These are phyloP conservation scores for Stephania cephalantha DNA, from an alignment of 164 flowering plant genomes.

Conservation along the genomic window DNA sequence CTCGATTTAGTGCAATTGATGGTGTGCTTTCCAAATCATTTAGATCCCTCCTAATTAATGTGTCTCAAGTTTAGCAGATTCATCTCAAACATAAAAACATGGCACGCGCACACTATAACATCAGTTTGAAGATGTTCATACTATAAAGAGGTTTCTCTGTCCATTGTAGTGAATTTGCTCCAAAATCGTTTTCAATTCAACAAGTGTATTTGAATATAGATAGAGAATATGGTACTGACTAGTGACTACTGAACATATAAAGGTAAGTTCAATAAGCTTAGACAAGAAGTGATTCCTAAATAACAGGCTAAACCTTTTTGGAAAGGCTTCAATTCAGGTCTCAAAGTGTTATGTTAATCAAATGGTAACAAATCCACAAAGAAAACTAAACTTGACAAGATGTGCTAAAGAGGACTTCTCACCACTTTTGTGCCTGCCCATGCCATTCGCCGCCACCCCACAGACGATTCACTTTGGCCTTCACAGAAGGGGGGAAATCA, in stretches of 20 bases:
- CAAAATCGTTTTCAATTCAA: not conserved
- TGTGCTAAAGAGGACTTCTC: conserved; percentile 8
- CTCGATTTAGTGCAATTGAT: too few relatives aligned
- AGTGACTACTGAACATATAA: not conserved
- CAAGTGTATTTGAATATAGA: not conserved
- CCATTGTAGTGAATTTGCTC: not conserved
- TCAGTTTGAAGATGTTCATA: not conserved
- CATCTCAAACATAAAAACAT: not conserved
- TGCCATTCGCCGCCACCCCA: conserved; percentile 99
- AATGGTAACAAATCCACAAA: not conserved
- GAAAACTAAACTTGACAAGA: not conserved
- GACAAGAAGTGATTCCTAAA: not conserved
- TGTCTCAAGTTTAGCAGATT: not conserved
- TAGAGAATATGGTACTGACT: not conserved
- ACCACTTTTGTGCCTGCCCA: conserved; percentile 98
- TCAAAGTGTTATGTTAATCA: not conserved
- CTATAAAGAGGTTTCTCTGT: not conserved
- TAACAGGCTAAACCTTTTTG: too few relatives aligned
- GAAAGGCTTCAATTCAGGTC: too few relatives aligned
- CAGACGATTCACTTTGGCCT: conserved; percentile 87
- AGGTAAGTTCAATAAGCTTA: not conserved
- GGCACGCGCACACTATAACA: not conserved
- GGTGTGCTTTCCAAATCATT: too few relatives aligned
- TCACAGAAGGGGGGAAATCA: conserved; percentile 93
- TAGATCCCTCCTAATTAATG: too few relatives aligned